These are phyloP conservation scores for Colletotrichum simmondsii DNA, from an alignment of 2,329 filamentous ascomycete species.

Conservation along the genomic window DNA sequence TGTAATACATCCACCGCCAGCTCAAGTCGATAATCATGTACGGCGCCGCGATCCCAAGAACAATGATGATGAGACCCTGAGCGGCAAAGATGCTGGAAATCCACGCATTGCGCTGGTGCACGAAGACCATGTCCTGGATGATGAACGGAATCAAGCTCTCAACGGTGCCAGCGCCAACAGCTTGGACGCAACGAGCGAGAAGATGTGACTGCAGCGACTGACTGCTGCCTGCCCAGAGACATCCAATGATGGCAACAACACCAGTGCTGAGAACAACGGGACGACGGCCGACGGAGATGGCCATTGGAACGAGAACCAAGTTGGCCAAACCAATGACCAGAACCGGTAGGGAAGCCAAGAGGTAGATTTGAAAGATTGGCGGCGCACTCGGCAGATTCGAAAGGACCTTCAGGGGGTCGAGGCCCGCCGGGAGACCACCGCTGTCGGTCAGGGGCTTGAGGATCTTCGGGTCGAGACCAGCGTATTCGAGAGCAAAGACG, in stretches of 20 bases:
- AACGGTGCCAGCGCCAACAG: slow-evolving; percentile 46
- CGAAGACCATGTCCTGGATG: slow-evolving; percentile 49
- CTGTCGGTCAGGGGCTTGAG: slow-evolving; percentile 36
- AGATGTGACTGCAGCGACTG: slow-evolving; percentile 42
- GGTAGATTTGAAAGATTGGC: slow-evolving; percentile 41
- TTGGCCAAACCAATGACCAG: slow-evolving; percentile 46
- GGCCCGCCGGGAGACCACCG: slow-evolving; percentile 37
- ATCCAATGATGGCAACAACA: slow-evolving; percentile 44
- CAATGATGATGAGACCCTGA: slow-evolving; percentile 43
- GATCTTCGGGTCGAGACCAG: slow-evolving; percentile 41
- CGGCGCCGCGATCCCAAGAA: slow-evolving; percentile 41
- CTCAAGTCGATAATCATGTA: slow-evolving; percentile 42
- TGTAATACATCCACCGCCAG: slow-evolving; percentile 49
- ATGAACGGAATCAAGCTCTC: slow-evolving; percentile 50
- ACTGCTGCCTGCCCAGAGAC: slow-evolving; percentile 47
- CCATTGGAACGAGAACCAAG: slow-evolving; percentile 47
- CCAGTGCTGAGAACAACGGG: slow-evolving; percentile 46
- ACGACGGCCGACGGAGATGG: slow-evolving; percentile 47
- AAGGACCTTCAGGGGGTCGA: slow-evolving; percentile 34
- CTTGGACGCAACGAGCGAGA: slow-evolving; percentile 45
- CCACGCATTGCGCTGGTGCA: slow-evolving; percentile 48
- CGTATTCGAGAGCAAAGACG: slow-evolving; percentile 47
- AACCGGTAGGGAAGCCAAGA: slow-evolving; percentile 47
- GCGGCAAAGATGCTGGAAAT: slow-evolving; percentile 43
- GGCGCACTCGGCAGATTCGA: slow-evolving; percentile 39